Base-by-base conservation (phyloP, 441 rosid genomes). In the Populus tomentosa region DNA sequence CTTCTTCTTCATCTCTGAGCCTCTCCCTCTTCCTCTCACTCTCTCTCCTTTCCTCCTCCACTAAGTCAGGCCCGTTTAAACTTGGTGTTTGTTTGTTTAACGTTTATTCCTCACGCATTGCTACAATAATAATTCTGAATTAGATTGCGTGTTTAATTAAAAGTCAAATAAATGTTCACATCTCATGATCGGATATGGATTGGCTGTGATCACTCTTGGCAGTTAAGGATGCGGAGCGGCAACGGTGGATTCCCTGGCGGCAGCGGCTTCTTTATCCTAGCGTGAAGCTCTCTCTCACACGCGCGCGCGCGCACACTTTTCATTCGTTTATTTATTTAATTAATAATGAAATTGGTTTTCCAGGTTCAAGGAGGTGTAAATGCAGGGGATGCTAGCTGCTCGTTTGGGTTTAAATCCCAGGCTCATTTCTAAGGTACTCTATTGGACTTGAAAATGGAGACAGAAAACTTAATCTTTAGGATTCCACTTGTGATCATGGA, bases 361-460 rank as follows among this genome's bases (percentile, higher is more conserved):
- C 64, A 91, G 98, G 87, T 88, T 67, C 90, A 86, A 88, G 98
- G 98, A 77, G 98, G 97, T 24, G 97, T 97, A 38, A 91, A 91
- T 85, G 91, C 91, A 9, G 97, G 87, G 65, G 91, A 93, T 42
- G 92, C 95, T 0, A 79, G 86, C 86, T 10, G 89, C 97, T 74
- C 94, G 97, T 63, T 74, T 91, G 74, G 97, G 97, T 0, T 85
- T 93, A 77, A 85, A 78, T 13, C 83, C 90, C 2, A 90, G 96
- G 82, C 77, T 93, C 0, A 93, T 93, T 81, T 86, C 96, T 50
- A 93, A 93, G 91, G 96, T 92, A 30, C 32, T 30, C 32, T 30
- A 30, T 30, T 30, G 32, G 32, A 30, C 32, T 30, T 30, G 32
- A 30, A 30, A 30, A 30, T 30, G 32, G 32, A 30, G 32, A 30